Evolutionary conservation across 2,329 filamentous ascomycete genomes (phyloP).

Genomic region (Monosporascus sp.): DNA sequence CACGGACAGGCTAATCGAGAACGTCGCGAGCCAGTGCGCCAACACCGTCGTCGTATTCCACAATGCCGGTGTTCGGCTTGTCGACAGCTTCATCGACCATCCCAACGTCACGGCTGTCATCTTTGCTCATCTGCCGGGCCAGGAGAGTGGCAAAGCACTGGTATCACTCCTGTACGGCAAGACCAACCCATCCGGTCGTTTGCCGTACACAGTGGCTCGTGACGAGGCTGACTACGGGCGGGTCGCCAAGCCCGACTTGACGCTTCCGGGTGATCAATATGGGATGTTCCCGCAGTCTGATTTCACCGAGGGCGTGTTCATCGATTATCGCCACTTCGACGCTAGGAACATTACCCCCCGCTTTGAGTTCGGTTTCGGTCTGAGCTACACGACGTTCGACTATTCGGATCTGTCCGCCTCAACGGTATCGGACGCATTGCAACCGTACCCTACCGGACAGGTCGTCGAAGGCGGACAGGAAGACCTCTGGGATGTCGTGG

Average conservation of each 20-base stretch:
- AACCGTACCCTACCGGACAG: constrained; percentile 28
- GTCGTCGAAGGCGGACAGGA: constrained; percentile 35
- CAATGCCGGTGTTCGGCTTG: constrained; percentile 43
- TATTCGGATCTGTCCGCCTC: constrained; percentile 34
- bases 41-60: constrained; percentile 48
- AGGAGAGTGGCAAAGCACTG: constrained; percentile 41
- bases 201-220: constrained; percentile 42
- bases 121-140: constrained; percentile 45
- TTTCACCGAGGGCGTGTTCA: constrained; percentile 27
- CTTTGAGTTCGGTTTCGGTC: constrained; percentile 33
- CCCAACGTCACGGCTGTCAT: constrained; percentile 46
- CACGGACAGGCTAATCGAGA: constrained; percentile 39
- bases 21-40: constrained; percentile 40
- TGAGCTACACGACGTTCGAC: constrained; percentile 47
- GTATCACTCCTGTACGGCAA: constrained; percentile 38
- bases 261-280: constrained; percentile 43
- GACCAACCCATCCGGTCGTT: constrained; percentile 34
- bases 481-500: constrained; percentile 41
- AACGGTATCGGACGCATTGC: constrained; percentile 11
- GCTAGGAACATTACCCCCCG: constrained; percentile 22
- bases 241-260: constrained; percentile 26
- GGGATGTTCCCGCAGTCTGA: constrained; percentile 27
- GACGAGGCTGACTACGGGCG: constrained; percentile 36
- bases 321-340: constrained; percentile 32
- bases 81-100: constrained; percentile 45